Base-by-base conservation (phyloP, 179 eudicot species). In the Spinacia oleracea region DNA sequence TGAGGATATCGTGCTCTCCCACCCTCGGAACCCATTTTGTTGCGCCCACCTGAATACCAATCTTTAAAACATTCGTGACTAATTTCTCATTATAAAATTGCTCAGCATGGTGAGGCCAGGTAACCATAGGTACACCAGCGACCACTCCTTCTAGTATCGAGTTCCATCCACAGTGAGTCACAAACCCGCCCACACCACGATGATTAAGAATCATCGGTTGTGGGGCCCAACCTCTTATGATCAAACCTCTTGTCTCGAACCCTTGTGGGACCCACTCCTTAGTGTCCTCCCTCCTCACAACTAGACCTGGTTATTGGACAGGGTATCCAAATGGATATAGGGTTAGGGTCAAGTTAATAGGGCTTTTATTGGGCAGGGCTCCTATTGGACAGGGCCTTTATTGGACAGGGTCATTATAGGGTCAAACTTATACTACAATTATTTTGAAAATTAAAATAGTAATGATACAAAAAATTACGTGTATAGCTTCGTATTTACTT, bases 211-310 rank as follows among this genome's bases (percentile, higher is more conserved):
- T 82, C 58, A 70, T 48, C 56, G 42, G 29, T 46, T 86, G 89
- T 15, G 83, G 89, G 0, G 85, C 82, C 89, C 87, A 86, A 9
- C 89, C 89, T 72, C 80, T 48, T 35, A 83, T 79, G 7, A 83
- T 83, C 55, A 83, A 34, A n/a, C 89, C 86, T 64, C 40, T 79
- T 25, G 69, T 25, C 50, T 84, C 80, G 70, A 78, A 83, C 25
- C 73, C 86, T 7, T 78, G 27, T 1, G 73, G 66, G 53, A 78
- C 20, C 74, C 68, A 48, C 51, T 48, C 51, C 51, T 48, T 48
- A 11, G 51, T 14, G 51, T 48, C 51, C 51, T 48, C 75, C 59
- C 73, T 74, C 45, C 80, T 64, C 14, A 87, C 72, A 14, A 76
- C 87, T 78, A 86, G 68, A n/a, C n/a, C n/a, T n/a, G n/a, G n/a